These are phyloP conservation scores for Diatrype stigma DNA, from an alignment of 2,329 filamentous ascomycete genomes.

Conservation along the genomic window DNA sequence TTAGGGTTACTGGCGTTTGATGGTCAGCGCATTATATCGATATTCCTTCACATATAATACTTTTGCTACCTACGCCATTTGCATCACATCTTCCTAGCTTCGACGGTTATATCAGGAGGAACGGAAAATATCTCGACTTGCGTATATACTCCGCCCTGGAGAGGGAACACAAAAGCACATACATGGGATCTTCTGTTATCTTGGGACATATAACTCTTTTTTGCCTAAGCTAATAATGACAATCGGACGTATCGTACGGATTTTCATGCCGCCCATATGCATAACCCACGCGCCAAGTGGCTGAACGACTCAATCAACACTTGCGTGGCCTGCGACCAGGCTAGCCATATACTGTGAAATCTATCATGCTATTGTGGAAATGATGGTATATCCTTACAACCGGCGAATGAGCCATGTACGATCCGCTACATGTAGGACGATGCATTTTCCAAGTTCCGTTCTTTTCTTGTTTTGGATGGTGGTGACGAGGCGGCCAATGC, in stretches of 20 bases:
- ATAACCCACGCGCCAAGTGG: too few species aligned
- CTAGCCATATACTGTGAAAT: too few species aligned
- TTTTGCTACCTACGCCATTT: neutral
- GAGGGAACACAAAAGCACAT: neutral
- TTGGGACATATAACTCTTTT: neutral
- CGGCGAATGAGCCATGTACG: too few species aligned
- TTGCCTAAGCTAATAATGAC: neutral
- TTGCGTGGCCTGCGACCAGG: too few species aligned
- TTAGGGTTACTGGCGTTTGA: neutral
- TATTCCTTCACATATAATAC: neutral
- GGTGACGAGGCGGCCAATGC: too few species aligned
- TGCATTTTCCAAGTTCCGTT: too few species aligned
- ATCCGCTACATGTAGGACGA: too few species aligned
- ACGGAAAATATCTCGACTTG: neutral
- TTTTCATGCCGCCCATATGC: too few species aligned
- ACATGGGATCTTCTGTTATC: neutral
- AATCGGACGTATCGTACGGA: neutral
- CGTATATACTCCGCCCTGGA: neutral
- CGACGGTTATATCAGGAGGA: neutral
- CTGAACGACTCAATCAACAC: too few species aligned
- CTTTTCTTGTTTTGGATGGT: too few species aligned
- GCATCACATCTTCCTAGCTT: neutral
- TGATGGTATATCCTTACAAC: too few species aligned
- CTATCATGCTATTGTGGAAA: too few species aligned
- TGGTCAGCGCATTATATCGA: neutral